Evolutionary conservation across 129 eudicot species (phyloP).

Genomic region (Glebionis coronaria): DNA sequence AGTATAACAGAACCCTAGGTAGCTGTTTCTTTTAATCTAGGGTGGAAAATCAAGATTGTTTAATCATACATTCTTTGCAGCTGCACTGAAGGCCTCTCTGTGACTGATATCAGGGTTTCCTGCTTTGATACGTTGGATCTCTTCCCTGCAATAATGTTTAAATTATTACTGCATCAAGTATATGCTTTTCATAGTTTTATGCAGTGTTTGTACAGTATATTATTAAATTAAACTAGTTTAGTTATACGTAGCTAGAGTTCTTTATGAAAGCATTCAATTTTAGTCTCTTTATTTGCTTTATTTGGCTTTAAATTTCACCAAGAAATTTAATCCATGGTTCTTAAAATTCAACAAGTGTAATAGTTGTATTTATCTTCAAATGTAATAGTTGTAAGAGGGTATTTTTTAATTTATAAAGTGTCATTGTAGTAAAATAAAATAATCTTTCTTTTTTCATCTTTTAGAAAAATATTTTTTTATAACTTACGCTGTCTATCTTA

Average conservation of each 20-base stretch:
- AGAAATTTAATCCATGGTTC: no score
- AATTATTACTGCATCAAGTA: background rate
- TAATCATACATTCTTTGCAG: slow-evolving; percentile 93
- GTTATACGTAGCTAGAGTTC: background rate
- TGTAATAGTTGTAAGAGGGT: no score
- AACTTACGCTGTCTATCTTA: no score
- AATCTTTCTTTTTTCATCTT: no score
- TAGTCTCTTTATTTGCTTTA: no score
- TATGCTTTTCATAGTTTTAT: slow-evolving; percentile 10
- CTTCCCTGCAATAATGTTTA: slow-evolving; percentile 62
- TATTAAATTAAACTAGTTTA: background rate
- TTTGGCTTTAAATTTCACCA: no score
- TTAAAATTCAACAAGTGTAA: no score
- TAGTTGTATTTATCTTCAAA: no score
- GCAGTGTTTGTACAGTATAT: background rate
- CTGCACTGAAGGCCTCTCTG: slow-evolving; percentile 99
- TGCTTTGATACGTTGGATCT: slow-evolving; percentile 99
- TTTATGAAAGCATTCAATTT: background rate
- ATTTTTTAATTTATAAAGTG: no score
- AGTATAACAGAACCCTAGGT: slow-evolving; percentile 30
- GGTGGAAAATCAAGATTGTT: slow-evolving; percentile 20
- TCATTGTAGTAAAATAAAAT: no score
- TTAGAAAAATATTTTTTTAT: no score
- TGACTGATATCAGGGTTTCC: slow-evolving; percentile 99
- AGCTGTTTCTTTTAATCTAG: slow-evolving; percentile 17